These are phyloP conservation scores for Hippophae rhamnoides DNA, from an alignment of 306 rosid species.

Conservation along the genomic window DNA sequence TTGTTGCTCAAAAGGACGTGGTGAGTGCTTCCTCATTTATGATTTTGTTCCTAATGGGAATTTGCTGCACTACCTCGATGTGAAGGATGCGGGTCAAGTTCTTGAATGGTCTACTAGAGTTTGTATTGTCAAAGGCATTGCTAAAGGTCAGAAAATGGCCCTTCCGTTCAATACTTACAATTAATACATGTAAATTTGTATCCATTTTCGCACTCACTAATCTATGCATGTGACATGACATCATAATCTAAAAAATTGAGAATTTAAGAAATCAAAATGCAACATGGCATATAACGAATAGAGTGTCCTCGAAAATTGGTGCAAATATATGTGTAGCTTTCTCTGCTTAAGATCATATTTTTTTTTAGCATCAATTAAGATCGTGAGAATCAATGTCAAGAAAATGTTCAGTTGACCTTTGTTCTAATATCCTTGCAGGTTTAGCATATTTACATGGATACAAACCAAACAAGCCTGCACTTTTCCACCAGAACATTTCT, in stretches of 20 bases:
- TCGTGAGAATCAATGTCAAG: too few species aligned
- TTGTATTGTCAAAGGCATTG: slow-evolving; percentile 71
- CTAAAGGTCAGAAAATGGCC: slow-evolving; percentile 51
- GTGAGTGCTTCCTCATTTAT: slow-evolving; percentile 78
- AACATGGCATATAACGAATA: too few species aligned
- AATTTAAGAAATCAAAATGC: too few species aligned
- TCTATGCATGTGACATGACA: too few species aligned
- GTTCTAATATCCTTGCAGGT: slow-evolving; percentile 34
- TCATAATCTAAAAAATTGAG: too few species aligned
- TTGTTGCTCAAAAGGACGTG: slow-evolving; percentile 88
- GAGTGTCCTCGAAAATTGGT: too few species aligned
- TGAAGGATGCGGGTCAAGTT: slow-evolving; percentile 56
- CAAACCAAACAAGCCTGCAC: slow-evolving; percentile 61
- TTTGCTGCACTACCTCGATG: slow-evolving; percentile 50
- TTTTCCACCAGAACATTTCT: slow-evolving; percentile 87
- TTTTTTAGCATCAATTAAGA: too few species aligned
- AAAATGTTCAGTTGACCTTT: slow-evolving; percentile 10
- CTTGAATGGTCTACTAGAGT: slow-evolving; percentile 97
- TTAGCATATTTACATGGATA: slow-evolving; percentile 58
- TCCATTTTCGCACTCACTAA: too few species aligned
- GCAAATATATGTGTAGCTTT: too few species aligned
- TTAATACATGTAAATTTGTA: too few species aligned
- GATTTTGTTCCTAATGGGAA: slow-evolving; percentile 78
- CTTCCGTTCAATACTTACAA: not conserved
- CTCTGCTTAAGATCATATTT: too few species aligned